Percentiles rank a stretch among this genome's conserved stretches.
Evolutionary conservation across 768 basidiomycete genomes (phyloP).

Genomic region (Lactifluus rugatus): DNA sequence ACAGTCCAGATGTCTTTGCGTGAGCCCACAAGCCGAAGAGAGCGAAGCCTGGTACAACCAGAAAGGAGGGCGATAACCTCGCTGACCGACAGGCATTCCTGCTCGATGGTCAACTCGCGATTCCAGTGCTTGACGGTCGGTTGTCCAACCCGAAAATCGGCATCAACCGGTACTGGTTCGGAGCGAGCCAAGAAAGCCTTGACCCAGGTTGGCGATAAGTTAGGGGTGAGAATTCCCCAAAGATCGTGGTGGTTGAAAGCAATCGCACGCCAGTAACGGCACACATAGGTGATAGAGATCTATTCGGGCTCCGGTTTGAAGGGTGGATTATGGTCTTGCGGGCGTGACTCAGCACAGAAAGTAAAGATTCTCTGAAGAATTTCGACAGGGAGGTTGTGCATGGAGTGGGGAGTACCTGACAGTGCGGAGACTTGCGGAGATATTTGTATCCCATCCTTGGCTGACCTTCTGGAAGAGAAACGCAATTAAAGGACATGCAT

Average conservation of each 20-base stretch:
- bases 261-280: slow-evolving; percentile 10
- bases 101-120: no score
- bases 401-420: no score
- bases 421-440: no score
- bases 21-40: no score
- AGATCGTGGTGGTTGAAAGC: slow-evolving; percentile 10
- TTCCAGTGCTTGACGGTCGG: no score
- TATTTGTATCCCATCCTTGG: neutral
- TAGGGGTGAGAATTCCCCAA: slow-evolving; percentile 11
- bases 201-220: slow-evolving; percentile 5
- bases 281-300: slow-evolving; percentile 14
- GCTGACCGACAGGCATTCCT: no score
- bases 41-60: no score
- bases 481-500: neutral
- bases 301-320: slow-evolving; percentile 6
- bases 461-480: neutral
- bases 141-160: slow-evolving; percentile 4
- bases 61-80: no score
- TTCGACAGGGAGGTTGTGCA: no score
- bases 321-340: neutral
- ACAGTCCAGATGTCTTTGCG: no score
- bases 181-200: slow-evolving; percentile 8
- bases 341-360: neutral
- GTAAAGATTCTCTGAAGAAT: no score
- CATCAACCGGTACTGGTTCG: slow-evolving; percentile 7